These are phyloP conservation scores for Zea luxurians DNA, from an alignment of 176 grass and related monocot species.

Conservation along the genomic window DNA sequence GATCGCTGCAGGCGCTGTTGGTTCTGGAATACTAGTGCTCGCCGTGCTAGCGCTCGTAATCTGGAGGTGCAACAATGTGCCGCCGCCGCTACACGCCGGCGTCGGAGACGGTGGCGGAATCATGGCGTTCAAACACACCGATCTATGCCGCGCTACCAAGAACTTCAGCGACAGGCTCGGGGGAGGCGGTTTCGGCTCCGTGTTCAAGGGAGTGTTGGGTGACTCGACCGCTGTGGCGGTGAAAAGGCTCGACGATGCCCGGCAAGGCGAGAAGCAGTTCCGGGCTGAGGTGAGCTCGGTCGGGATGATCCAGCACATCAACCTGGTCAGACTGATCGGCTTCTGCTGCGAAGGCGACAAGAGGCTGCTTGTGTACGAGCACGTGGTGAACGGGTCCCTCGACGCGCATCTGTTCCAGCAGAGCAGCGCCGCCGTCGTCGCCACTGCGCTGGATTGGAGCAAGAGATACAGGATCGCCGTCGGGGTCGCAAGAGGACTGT, in stretches of 20 bases:
- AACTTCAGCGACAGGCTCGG: neutral
- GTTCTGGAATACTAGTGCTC: neutral
- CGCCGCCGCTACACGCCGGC: no score
- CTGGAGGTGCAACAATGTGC: neutral
- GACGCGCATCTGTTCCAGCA: conserved; percentile 4
- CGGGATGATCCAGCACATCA: neutral
- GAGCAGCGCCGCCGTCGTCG: neutral
- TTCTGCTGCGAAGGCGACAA: neutral
- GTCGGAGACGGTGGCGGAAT: neutral
- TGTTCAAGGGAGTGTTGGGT: neutral
- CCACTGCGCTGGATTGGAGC: neutral
- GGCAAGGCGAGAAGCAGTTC: conserved; percentile 3
- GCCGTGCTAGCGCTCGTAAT: neutral
- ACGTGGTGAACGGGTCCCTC: neutral
- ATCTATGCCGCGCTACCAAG: neutral
- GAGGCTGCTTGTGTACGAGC: neutral
- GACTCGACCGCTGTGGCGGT: neutral
- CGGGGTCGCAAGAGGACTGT: conserved; percentile 42
- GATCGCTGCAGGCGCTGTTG: neutral
- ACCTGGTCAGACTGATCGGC: neutral
- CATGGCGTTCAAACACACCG: neutral
- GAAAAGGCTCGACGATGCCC: neutral
- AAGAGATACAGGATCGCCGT: neutral
- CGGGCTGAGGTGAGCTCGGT: conserved; percentile 10
- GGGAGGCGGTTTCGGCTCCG: neutral